These are phyloP conservation scores for Wilhelminamyces savonicus DNA, from an alignment of 805 yeast genomes.

Conservation along the genomic window DNA sequence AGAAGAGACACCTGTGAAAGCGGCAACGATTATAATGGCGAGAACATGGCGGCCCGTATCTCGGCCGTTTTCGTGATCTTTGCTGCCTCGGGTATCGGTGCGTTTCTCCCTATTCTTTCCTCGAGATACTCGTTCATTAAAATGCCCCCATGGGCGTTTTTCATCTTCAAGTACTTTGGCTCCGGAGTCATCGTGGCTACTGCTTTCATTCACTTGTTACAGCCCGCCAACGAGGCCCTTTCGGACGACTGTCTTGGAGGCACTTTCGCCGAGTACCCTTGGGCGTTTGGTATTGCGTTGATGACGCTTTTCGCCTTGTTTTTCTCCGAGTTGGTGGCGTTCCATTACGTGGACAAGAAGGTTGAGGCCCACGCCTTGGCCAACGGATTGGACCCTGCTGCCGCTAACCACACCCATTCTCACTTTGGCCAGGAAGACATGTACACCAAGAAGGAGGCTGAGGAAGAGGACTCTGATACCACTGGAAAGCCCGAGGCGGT, in stretches of 20 bases:
- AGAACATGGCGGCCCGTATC: conserved; percentile 42
- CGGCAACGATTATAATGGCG: conserved; percentile 41
- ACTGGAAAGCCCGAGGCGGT: conserved; percentile 4
- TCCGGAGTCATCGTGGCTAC: conserved; percentile 82
- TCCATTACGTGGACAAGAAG: conserved; percentile 37
- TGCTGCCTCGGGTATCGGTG: conserved; percentile 46
- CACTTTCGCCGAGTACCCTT: conserved; percentile 45
- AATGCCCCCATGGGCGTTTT: conserved; percentile 58
- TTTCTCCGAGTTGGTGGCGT: conserved; percentile 45
- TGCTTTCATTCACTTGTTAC: conserved; percentile 67
- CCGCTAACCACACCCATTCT: conserved; percentile 40
- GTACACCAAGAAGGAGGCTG: conserved; percentile 21
- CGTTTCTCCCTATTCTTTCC: conserved; percentile 57
- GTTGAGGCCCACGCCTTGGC: conserved; percentile 10
- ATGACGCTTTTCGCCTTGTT: conserved; percentile 48
- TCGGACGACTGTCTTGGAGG: conserved; percentile 57
- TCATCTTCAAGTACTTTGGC: conserved; percentile 69
- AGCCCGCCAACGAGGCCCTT: conserved; percentile 61
- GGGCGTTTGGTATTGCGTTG: conserved; percentile 49
- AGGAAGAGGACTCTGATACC: conserved; percentile 7
- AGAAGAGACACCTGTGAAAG: conserved; percentile 32
- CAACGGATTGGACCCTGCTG: conserved; percentile 15
- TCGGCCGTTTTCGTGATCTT: conserved; percentile 60
- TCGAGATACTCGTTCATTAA: conserved; percentile 53
- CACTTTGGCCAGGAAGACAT: conserved; percentile 45